Conservation (phyloP, 2,329 filamentous ascomycete species). For the Epicoccum nigrum region DNA sequence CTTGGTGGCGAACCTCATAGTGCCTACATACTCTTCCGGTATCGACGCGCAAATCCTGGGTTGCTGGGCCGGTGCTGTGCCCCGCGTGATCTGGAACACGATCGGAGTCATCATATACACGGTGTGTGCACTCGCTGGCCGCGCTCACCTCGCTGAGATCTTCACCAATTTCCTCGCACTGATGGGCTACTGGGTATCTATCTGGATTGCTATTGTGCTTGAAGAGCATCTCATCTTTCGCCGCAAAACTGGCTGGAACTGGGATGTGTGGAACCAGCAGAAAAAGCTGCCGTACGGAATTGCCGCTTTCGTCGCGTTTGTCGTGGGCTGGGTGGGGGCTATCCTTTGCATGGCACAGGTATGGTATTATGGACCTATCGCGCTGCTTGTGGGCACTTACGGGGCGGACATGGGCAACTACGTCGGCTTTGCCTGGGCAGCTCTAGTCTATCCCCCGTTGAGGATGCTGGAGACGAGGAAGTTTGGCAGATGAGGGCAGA, state of each 20-base stretch:
- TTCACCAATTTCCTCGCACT: conserved; percentile 73
- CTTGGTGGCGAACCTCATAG: conserved; percentile 69
- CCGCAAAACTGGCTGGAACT: conserved; percentile 60
- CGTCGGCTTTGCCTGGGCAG: conserved; percentile 66
- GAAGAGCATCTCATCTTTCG: conserved; percentile 70
- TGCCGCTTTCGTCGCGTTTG: conserved; percentile 66
- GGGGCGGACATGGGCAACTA: conserved; percentile 67
- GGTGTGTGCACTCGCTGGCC: conserved; percentile 68
- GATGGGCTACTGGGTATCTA: conserved; percentile 73
- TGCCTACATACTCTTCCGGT: conserved; percentile 66
- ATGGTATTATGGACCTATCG: conserved; percentile 71
- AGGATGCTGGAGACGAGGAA: conserved; percentile 59
- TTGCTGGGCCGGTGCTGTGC: conserved; percentile 62
- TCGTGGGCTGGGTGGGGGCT: conserved; percentile 69
- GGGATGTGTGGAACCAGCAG: conserved; percentile 65
- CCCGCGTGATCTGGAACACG: conserved; percentile 69
- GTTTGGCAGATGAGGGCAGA: conserved; percentile 53
- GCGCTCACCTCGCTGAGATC: conserved; percentile 65
- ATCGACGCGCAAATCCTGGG: conserved; percentile 73
- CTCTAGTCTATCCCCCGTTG: conserved; percentile 61
- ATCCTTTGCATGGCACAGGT: conserved; percentile 72
- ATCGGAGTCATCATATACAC: conserved; percentile 67
- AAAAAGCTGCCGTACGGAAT: conserved; percentile 66
- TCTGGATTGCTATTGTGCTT: conserved; percentile 67
- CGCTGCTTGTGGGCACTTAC: conserved; percentile 61